Conservation (phyloP, 1,284 basidiomycete genomes). For the Rhodotorula sp. region DNA sequence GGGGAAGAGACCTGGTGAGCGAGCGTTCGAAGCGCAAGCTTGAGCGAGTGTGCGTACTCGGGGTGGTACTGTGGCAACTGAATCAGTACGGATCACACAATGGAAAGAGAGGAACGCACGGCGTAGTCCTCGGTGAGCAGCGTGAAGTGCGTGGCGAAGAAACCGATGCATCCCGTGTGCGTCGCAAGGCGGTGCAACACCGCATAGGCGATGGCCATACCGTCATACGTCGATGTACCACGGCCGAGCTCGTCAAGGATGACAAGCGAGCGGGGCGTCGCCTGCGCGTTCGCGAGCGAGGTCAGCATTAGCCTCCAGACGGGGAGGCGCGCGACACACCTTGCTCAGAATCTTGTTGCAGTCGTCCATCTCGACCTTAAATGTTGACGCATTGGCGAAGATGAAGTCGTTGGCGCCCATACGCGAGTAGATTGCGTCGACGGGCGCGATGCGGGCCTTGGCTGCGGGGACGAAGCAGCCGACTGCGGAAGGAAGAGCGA, state of each 20-base stretch:
- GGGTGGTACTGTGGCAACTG: conserved; percentile 75
- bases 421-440: conserved; percentile 91
- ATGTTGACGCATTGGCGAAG: conserved; percentile 91
- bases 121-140: conserved; percentile 81
- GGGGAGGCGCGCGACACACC: conserved; percentile 55
- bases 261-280: conserved; percentile 85
- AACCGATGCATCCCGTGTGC: conserved; percentile 74
- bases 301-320: not conserved
- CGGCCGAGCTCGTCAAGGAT: conserved; percentile 84
- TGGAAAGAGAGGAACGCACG: conserved; percentile 11
- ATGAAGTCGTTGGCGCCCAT: conserved; percentile 98
- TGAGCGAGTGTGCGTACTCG: conserved; percentile 18
- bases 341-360: conserved; percentile 55
- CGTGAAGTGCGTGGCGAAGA: conserved; percentile 75
- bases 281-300: conserved; percentile 56
- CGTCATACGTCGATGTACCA: conserved; percentile 75
- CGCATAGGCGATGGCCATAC: conserved; percentile 92
- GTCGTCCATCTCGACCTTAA: conserved; percentile 95
- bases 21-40: accelerated
- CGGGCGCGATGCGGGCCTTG: conserved; percentile 77
- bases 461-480: conserved; percentile 96
- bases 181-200: conserved; percentile 90
- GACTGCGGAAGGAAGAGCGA: conserved; percentile 50
- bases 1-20: not conserved
- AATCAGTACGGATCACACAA: not conserved